Evolutionary conservation across 2,329 filamentous ascomycete species (phyloP).

Genomic region (Neospermospora avenae): DNA sequence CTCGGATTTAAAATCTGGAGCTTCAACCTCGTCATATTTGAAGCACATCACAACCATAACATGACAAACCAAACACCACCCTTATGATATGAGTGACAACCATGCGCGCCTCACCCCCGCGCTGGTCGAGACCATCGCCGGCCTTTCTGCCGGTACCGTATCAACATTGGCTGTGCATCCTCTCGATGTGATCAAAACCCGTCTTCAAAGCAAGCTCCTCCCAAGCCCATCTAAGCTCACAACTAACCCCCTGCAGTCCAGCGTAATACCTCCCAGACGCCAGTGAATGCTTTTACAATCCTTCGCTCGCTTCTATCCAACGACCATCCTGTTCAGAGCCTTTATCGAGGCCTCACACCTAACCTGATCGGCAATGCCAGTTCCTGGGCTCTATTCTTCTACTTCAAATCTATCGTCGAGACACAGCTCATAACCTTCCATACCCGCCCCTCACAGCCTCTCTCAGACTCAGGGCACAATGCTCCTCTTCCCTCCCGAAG

Average conservation of each 20-base stretch:
- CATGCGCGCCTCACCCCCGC: conserved; percentile 66
- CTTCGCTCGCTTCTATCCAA: conserved; percentile 42
- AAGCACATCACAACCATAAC: conserved; percentile 15
- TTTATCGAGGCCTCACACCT: conserved; percentile 86
- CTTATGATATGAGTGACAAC: conserved; percentile 37
- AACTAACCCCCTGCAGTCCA: conserved; percentile 43
- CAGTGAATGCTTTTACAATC: conserved; percentile 50
- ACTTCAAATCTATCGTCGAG: conserved; percentile 62
- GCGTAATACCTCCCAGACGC: conserved; percentile 42
- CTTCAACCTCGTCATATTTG: conserved; percentile 25
- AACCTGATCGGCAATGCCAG: conserved; percentile 89
- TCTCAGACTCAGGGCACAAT: conserved; percentile 1
- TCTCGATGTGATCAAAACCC: conserved; percentile 93
- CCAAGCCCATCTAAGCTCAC: conserved; percentile 20
- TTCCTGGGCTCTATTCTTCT: conserved; percentile 91
- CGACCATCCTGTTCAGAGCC: conserved; percentile 60
- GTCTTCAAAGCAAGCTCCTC: conserved; percentile 70
- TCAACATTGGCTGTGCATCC: conserved; percentile 88
- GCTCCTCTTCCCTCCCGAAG: background rate
- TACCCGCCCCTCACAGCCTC: conserved; percentile 11
- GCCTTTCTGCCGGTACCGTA: conserved; percentile 82
- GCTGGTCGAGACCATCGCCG: conserved; percentile 81
- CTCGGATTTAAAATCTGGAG: conserved; percentile 13
- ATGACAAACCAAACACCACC: conserved; percentile 22
- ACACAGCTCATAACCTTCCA: conserved; percentile 32